Conservation (phyloP, 148 eudicot species). For the Rhododendron molle region DNA sequence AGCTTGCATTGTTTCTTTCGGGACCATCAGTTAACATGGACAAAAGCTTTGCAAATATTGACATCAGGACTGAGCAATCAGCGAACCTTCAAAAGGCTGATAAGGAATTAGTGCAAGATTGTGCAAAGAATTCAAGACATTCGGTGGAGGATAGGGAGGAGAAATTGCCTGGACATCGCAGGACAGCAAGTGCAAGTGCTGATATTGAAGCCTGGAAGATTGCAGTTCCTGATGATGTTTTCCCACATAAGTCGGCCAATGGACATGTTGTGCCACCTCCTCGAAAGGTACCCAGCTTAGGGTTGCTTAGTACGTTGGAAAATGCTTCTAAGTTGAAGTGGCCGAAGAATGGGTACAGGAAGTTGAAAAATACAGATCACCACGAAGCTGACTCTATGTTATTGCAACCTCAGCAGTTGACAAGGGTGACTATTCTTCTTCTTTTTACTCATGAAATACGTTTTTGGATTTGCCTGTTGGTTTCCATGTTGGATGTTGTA, state of each 20-base stretch:
- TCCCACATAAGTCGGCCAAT: constrained; percentile 24
- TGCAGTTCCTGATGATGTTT: constrained; percentile 39
- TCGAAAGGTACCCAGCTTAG: constrained; percentile 62
- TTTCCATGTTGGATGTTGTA: neutral
- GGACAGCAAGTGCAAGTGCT: constrained; percentile 77
- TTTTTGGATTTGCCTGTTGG: neutral
- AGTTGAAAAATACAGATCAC: constrained; percentile 48
- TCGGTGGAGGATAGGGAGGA: constrained; percentile 33
- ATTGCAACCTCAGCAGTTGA: constrained; percentile 40
- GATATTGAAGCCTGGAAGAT: constrained; percentile 66
- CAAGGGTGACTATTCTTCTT: constrained; percentile 32
- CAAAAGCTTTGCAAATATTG: constrained; percentile 19
- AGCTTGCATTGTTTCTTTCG: constrained; percentile 68
- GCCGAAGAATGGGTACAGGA: constrained; percentile 65
- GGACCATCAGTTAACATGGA: constrained; percentile 28
- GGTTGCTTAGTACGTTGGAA: constrained; percentile 54
- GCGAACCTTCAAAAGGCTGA: constrained; percentile 22
- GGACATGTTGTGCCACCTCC: constrained; percentile 40
- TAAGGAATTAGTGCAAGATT: constrained; percentile 15
- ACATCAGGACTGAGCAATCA: constrained; percentile 15
- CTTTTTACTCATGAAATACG: neutral
- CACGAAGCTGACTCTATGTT: constrained; percentile 42
- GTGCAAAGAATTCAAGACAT: constrained; percentile 21
- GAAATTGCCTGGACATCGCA: constrained; percentile 55
- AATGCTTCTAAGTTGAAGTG: constrained; percentile 47